phyloP scores from a whole-genome alignment of 331 rosid genomes.

The Telfairia occidentalis region DNA sequence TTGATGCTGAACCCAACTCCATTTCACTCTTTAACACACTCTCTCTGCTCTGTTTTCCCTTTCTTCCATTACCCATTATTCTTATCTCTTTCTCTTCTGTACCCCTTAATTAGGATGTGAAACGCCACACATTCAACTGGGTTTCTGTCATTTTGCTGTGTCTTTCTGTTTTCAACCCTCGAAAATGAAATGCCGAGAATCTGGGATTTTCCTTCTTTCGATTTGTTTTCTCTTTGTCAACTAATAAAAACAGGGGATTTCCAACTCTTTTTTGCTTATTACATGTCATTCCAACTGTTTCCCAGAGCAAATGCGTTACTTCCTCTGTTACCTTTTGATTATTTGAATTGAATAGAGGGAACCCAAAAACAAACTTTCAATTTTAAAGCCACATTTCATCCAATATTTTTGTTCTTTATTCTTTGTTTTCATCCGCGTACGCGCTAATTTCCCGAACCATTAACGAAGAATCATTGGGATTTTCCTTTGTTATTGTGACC shows the following conservation, averaged over 20 bases:
- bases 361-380: conserved; percentile 2
- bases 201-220: conserved; percentile 22
- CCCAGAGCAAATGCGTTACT: not conserved
- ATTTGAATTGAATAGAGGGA: not conserved
- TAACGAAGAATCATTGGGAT: conserved; percentile 11
- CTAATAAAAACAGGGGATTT: conserved; percentile 24
- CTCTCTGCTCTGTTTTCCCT: not conserved
- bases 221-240: conserved; percentile 12
- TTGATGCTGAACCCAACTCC: conserved; percentile 35
- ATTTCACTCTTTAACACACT: conserved; percentile 9
- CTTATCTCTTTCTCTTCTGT: not conserved
- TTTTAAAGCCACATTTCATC: not conserved
- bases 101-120: not conserved
- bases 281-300: not conserved
- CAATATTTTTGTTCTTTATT: not conserved
- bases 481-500: conserved; percentile 12
- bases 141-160: not conserved
- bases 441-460: conserved; percentile 6
- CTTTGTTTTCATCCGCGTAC: not conserved
- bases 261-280: not conserved
- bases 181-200: conserved; percentile 28
- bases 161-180: conserved; percentile 8
- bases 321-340: not conserved
- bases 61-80: no score
- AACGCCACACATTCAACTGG: not conserved